Percentiles rank a stretch among this genome's conserved stretches.
phyloP scores from a whole-genome alignment of 164 flowering plant species.

The Stephania cephalantha region DNA sequence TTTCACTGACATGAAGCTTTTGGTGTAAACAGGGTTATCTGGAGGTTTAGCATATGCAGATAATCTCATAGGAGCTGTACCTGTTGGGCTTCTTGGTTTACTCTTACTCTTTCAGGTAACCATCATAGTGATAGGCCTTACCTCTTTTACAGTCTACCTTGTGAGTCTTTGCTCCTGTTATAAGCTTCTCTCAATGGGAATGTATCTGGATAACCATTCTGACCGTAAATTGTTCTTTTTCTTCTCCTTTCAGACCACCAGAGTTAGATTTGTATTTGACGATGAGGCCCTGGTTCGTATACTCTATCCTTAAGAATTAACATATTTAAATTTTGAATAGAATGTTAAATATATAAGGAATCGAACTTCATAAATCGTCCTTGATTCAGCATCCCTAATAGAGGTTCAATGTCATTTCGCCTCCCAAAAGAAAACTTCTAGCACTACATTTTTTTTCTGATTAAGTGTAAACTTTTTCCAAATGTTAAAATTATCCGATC shows the following conservation, averaged over 20 bases:
- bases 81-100: conserved; percentile 80
- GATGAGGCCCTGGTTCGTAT: conserved; percentile 79
- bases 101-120: conserved; percentile 78
- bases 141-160: background rate
- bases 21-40: conserved; percentile 53
- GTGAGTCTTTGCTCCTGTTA: background rate
- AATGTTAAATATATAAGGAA: background rate
- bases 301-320: conserved; percentile 10
- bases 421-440: no score
- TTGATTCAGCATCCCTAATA: no score
- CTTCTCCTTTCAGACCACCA: conserved; percentile 57
- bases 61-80: conserved; percentile 72
- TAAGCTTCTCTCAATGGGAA: background rate
- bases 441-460: no score
- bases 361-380: no score
- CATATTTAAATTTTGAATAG: background rate
- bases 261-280: conserved; percentile 90
- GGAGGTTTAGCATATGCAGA: conserved; percentile 71
- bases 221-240: background rate
- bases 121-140: background rate
- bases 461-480: no score
- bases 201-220: background rate
- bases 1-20: background rate
- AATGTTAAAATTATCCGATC: no score
- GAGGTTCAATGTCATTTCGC: no score